A percentile compares a stretch with the other conserved stretches of the same genome.
phyloP scores from a whole-genome alignment of 116 monocot genomes.

The Iris pallida region DNA sequence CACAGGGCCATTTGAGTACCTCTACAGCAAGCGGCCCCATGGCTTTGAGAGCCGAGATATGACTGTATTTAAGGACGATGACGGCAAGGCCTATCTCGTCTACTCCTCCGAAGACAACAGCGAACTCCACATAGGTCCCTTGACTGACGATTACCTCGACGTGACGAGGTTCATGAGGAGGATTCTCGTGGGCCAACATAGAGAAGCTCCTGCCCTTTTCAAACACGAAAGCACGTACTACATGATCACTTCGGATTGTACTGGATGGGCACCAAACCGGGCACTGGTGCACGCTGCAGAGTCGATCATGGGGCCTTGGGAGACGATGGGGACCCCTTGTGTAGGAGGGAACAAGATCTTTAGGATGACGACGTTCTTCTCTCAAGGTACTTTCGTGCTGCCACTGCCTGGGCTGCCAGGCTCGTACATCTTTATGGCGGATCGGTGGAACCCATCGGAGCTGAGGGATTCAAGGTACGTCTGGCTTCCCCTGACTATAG shows the following conservation, averaged over 20 bases:
- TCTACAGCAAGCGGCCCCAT: conserved; percentile 75
- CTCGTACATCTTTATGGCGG: conserved; percentile 83
- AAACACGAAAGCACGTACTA: conserved; percentile 76
- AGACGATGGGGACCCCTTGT: conserved; percentile 89
- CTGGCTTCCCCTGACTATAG: conserved; percentile 71
- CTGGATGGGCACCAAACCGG: conserved; percentile 82
- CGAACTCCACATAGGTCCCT: conserved; percentile 66
- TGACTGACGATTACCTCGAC: conserved; percentile 77
- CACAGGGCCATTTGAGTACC: conserved; percentile 69
- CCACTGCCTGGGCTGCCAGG: conserved; percentile 61
- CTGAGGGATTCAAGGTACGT: conserved; percentile 88
- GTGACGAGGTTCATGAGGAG: conserved; percentile 42
- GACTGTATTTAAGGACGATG: conserved; percentile 93
- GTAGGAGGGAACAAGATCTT: conserved; percentile 73
- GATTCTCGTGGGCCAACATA: conserved; percentile 61
- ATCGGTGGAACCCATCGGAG: conserved; percentile 82
- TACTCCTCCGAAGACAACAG: conserved; percentile 82
- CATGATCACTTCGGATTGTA: conserved; percentile 94
- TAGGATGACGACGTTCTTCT: conserved; percentile 73
- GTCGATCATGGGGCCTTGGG: conserved; percentile 88
- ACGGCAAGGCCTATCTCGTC: conserved; percentile 64
- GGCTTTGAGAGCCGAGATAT: conserved; percentile 82
- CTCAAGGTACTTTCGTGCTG: conserved; percentile 75
- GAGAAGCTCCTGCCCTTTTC: conserved; percentile 89
- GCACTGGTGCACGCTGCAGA: conserved; percentile 82